phyloP scores from a whole-genome alignment of 2,329 filamentous ascomycete species.

The Trichoderma lentiforme region DNA sequence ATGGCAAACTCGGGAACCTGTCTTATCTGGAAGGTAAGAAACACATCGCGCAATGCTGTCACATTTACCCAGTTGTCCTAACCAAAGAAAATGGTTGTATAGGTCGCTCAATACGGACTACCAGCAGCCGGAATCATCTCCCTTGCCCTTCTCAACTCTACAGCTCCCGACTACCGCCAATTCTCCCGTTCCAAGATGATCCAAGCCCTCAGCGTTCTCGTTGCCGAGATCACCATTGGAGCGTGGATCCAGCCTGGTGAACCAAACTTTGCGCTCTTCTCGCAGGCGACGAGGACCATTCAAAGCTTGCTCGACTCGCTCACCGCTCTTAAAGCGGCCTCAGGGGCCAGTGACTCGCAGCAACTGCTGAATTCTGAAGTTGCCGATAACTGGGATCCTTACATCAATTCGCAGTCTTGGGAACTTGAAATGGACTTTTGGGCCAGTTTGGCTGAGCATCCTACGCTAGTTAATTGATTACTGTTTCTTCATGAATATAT shows the following conservation, averaged over 20 bases:
- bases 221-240: constrained; percentile 9
- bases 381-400: constrained; percentile 4
- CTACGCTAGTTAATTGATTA: constrained; percentile 1
- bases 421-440: constrained; percentile 15
- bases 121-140: constrained; percentile 11
- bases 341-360: neutral
- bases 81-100: neutral
- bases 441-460: constrained; percentile 10
- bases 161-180: neutral
- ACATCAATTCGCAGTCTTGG: constrained; percentile 13
- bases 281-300: constrained; percentile 11
- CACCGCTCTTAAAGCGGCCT: neutral
- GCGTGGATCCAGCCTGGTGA: constrained; percentile 12
- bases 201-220: constrained; percentile 9
- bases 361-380: neutral
- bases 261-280: constrained; percentile 11
- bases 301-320: constrained; percentile 13
- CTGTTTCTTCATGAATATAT: neutral
- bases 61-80: neutral
- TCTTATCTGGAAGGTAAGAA: constrained; percentile 12
- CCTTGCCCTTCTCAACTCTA: constrained; percentile 1
- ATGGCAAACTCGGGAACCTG: constrained; percentile 14
- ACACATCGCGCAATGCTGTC: neutral
- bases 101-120: constrained; percentile 9
- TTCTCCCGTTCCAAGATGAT: constrained; percentile 15